Conservation (phyloP, 1,284 basidiomycete genomes). For the Athelia sp. region DNA sequence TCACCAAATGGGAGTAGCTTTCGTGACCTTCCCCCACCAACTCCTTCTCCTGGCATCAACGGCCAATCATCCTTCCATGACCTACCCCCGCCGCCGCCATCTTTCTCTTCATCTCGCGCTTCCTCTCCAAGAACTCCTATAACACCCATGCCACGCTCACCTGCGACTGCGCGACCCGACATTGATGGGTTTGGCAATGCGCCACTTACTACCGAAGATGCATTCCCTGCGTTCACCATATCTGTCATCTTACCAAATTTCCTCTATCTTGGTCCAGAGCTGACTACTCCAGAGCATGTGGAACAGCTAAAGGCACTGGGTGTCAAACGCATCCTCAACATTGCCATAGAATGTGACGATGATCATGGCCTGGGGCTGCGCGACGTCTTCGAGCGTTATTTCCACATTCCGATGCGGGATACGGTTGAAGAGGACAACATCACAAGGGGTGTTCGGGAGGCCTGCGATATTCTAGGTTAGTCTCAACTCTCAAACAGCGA, state of each 20-base stretch:
- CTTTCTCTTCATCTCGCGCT: neutral
- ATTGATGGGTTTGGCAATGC: conserved; percentile 19
- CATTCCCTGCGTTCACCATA: conserved; percentile 64
- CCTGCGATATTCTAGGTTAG: conserved; percentile 83
- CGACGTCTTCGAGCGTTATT: conserved; percentile 75
- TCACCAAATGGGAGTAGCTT: conserved; percentile 34
- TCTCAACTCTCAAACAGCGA: conserved; percentile 10
- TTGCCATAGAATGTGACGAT: conserved; percentile 87
- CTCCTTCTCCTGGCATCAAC: conserved; percentile 24
- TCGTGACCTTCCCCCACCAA: neutral
- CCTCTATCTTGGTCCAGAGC: conserved; percentile 87
- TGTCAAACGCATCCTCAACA: conserved; percentile 85
- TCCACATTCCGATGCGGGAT: conserved; percentile 89
- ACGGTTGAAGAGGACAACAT: conserved; percentile 93
- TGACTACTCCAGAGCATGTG: conserved; percentile 71
- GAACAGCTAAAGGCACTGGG: conserved; percentile 70
- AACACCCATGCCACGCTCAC: conserved; percentile 42
- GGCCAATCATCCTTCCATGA: conserved; percentile 18
- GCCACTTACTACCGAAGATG: conserved; percentile 50
- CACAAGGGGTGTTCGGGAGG: conserved; percentile 75
- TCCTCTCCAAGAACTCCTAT: conserved; percentile 47
- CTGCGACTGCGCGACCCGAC: conserved; percentile 56
- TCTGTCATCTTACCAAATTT: conserved; percentile 89
- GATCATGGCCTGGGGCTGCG: conserved; percentile 68
- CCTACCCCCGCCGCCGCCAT: neutral